Evolutionary conservation across 305 asterid species (phyloP), one percentile per base, ranked within the genome.

Genomic region (Fraxinus baroniana): DNA sequence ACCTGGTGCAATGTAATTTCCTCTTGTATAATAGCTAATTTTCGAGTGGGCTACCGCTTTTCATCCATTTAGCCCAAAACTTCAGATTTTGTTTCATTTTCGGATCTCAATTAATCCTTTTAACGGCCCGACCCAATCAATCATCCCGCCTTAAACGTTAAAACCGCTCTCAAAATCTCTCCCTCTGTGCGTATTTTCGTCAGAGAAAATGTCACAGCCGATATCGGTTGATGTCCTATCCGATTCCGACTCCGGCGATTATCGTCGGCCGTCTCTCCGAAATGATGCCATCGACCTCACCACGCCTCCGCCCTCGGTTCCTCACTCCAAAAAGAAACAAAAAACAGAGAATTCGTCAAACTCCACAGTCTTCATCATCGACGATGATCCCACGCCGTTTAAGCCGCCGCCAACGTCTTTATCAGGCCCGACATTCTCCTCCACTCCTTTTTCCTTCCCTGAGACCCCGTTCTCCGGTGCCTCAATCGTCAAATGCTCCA

Each of bases 391-490:
- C 41, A 86, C 96, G 49, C 92, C 94, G 2, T 0, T 62, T 64
- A 89, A 82, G 70, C 71, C 74, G 22, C 72, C 64, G 9, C 7
- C 18, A 66, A 10, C 68, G 41, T 32, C 76, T 9, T 66, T 84
- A 2, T 36, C 30, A 74, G 77, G 64, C 8, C 83, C 72, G 0
- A 26, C 17, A 2, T 74, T 83, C 15, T 78, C 86, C 12, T 60
- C 84, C 28, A 85, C 87, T 60, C 90, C 90, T 62, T 84, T 87
- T 1, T 86, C 87, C 70, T 90, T 90, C 30, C 84, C 97, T 7
- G 94, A 90, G 44, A 91, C 93, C 78, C 93, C 97, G 4, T 86
- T 89, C 60, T 83, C 90, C 49, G 89, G 82, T 74, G 86, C 85
- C 70, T 79, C 92, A 7, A n/a, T 86, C 64, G 87, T 62, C 75